Conservation (phyloP, 345 rosid genomes). For the Populus pruinosa region DNA sequence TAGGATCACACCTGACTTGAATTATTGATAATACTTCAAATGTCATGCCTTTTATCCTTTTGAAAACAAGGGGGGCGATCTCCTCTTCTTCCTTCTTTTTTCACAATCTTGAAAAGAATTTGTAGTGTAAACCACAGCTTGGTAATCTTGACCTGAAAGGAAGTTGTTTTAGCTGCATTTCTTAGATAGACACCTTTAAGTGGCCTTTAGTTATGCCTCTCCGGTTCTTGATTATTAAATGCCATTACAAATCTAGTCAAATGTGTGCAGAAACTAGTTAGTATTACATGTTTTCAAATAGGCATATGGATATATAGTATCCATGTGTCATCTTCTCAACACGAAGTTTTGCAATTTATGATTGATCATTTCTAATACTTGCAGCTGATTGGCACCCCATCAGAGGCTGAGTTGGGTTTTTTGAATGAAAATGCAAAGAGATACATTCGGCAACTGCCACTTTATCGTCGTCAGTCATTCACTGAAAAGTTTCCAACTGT, state of each 20-base stretch:
- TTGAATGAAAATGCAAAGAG: constrained; percentile 78
- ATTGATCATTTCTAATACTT: constrained; percentile 14
- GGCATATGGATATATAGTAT: background rate
- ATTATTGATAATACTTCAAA: background rate
- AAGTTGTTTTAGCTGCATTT: background rate
- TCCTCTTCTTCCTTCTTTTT: background rate
- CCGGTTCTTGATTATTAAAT: background rate
- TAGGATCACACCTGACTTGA: background rate
- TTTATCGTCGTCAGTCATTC: constrained; percentile 60
- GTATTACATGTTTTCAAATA: background rate
- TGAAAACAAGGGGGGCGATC: background rate
- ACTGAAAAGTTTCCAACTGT: constrained; percentile 66
- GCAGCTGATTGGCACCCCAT: constrained; percentile 85
- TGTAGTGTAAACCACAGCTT: background rate
- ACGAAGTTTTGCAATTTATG: constrained; percentile 7
- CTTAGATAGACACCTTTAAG: background rate
- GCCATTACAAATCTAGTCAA: background rate
- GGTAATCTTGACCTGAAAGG: background rate
- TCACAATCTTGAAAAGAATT: background rate
- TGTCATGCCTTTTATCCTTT: background rate
- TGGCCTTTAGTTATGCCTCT: background rate
- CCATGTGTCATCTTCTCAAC: background rate
- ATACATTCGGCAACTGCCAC: constrained; percentile 62
- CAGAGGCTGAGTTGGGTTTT: constrained; percentile 71
- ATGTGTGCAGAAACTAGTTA: background rate